phyloP scores from a whole-genome alignment of 306 rosid genomes.

The Quercus wislizeni region DNA sequence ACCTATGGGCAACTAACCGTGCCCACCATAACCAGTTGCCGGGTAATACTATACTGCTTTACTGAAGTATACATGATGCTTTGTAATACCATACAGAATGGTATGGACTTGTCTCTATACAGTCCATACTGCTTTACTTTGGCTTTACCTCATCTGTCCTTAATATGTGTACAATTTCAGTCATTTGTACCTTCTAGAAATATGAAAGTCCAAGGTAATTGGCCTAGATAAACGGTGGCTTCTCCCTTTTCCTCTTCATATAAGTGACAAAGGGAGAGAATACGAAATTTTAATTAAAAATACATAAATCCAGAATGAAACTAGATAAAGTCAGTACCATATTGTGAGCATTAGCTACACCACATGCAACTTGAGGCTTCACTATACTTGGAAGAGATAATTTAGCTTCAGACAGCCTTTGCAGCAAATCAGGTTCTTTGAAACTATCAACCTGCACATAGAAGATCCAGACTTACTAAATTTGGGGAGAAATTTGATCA shows the following conservation, averaged over 20 bases:
- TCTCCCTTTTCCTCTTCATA: neutral
- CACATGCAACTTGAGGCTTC: constrained; percentile 97
- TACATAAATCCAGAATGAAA: constrained; percentile 1
- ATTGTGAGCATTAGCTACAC: constrained; percentile 75
- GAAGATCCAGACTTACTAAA: neutral
- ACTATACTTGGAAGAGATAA: constrained; percentile 75
- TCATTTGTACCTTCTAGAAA: neutral
- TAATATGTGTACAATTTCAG: neutral
- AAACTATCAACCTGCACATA: constrained; percentile 57
- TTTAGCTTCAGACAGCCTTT: constrained; percentile 52
- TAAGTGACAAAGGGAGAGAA: neutral
- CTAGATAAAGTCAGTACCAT: constrained; percentile 42
- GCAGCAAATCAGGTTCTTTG: constrained; percentile 40
- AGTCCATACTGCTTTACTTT: neutral
- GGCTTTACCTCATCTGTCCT: neutral
- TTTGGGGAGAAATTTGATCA: neutral
- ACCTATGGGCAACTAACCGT: too few species aligned
- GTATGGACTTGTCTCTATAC: too few species aligned
- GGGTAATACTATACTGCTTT: too few species aligned
- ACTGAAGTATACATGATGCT: too few species aligned
- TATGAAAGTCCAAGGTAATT: neutral
- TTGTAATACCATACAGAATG: too few species aligned
- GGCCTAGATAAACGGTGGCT: neutral
- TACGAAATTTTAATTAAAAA: neutral
- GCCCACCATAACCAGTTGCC: too few species aligned